Percentiles rank a stretch among this genome's conserved stretches.
phyloP scores from a whole-genome alignment of 2,329 filamentous ascomycete species.

The Lachnellula arida region DNA sequence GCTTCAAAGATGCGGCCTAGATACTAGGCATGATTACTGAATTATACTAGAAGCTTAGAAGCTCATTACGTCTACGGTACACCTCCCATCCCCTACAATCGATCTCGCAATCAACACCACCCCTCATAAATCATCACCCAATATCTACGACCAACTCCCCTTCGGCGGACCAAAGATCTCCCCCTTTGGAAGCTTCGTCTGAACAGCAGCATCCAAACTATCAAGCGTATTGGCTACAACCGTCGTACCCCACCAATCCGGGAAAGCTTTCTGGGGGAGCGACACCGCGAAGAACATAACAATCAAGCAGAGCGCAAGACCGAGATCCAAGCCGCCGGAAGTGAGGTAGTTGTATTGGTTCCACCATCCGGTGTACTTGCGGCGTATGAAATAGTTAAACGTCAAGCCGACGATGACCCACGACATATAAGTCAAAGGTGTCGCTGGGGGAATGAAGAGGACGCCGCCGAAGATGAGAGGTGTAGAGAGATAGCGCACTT shows the following conservation, averaged over 20 bases:
- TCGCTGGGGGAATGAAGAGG: conserved; percentile 62
- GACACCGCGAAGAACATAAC: conserved; percentile 66
- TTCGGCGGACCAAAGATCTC: conserved; percentile 17
- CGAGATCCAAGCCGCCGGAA: conserved; percentile 65
- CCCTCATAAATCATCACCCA: background rate
- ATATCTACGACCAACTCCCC: conserved; percentile 7
- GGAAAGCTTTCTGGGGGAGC: conserved; percentile 46
- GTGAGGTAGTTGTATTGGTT: conserved; percentile 73
- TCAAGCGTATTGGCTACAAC: conserved; percentile 16
- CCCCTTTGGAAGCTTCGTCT: conserved; percentile 4
- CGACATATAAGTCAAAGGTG: conserved; percentile 64
- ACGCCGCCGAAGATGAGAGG: conserved; percentile 65
- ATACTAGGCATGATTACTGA: too few relatives aligned
- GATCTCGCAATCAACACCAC: background rate
- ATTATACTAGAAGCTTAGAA: too few relatives aligned
- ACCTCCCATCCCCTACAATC: background rate
- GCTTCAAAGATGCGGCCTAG: too few relatives aligned
- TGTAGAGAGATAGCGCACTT: conserved; percentile 61
- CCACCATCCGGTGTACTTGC: conserved; percentile 68
- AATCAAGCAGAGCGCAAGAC: conserved; percentile 61
- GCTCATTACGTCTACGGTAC: background rate
- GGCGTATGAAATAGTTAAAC: conserved; percentile 65
- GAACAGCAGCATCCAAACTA: conserved; percentile 8
- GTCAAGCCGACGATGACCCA: conserved; percentile 60
- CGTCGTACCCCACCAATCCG: conserved; percentile 51